Percentiles rank a stretch among this genome's conserved stretches.
These are phyloP conservation scores for Calonectria hawksworthii DNA, from an alignment of 2,329 filamentous ascomycete species.

Conservation along the genomic window DNA sequence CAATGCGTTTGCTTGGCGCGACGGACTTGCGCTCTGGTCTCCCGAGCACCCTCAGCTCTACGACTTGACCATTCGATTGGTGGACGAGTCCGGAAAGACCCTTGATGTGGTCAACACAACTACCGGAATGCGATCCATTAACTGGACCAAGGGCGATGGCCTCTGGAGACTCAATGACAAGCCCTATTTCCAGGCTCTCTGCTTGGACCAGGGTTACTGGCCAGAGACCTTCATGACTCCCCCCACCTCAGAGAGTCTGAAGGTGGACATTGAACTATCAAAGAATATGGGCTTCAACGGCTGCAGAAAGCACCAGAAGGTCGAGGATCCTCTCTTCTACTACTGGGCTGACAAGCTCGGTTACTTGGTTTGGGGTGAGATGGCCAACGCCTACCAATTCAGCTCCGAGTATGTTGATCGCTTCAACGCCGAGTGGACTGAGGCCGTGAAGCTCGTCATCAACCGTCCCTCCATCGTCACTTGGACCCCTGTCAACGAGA, in stretches of 20 bases:
- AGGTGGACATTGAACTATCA: constrained; percentile 66
- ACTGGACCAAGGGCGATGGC: constrained; percentile 70
- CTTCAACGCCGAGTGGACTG: constrained; percentile 76
- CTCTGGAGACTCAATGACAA: constrained; percentile 71
- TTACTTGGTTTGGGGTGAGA: constrained; percentile 75
- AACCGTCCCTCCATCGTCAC: constrained; percentile 75
- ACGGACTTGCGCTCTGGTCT: constrained; percentile 74
- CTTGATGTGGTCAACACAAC: constrained; percentile 72
- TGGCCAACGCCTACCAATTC: constrained; percentile 76
- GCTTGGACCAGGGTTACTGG: constrained; percentile 76
- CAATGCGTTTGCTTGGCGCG: constrained; percentile 60
- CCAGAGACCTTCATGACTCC: constrained; percentile 72
- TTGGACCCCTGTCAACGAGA: constrained; percentile 77
- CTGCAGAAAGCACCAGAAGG: constrained; percentile 75
- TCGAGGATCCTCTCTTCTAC: constrained; percentile 72
- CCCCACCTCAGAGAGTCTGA: constrained; percentile 61
- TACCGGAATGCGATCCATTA: constrained; percentile 71
- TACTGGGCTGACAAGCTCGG: constrained; percentile 74
- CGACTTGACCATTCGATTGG: constrained; percentile 66
- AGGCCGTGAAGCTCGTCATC: constrained; percentile 73
- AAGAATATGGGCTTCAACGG: constrained; percentile 76
- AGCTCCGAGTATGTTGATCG: constrained; percentile 69
- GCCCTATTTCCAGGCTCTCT: constrained; percentile 72
- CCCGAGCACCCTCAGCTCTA: constrained; percentile 71
- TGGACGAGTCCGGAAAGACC: constrained; percentile 54